Evolutionary conservation across 208 protist genomes (phyloP), one percentile per base, ranked within the genome.

Genomic region (Trichomonas tenax): DNA sequence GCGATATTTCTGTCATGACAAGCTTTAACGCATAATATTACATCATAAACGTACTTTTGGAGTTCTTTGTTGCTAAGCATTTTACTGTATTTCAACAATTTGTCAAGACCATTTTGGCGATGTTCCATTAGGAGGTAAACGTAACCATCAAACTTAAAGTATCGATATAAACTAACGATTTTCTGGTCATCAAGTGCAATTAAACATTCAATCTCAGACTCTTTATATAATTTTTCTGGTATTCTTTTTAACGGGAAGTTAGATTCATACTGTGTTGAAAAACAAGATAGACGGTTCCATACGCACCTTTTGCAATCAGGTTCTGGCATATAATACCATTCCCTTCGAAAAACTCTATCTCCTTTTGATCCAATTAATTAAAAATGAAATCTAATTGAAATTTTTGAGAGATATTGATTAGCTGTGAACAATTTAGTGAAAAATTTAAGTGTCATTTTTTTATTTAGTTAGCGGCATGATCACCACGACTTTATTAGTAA

Each of bases 21-120:
- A 40, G 97, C 97, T 36, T 96, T 82, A 10, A 97, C 63, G 31
- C 63, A 95, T 72, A 96, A n/a, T 4, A 97, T 36, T 15, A 96
- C 96, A 38, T 97, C 96, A 26, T 97, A 84, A 48, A 97, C 10
- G 36, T 97, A 96, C 17, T 96, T 96, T 46, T 82, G 82, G 3
- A 97, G n/a, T 15, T 96, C 45, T n/a, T 49, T 95, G 23, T 95
- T 44, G 31, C 40, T 95, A 21, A 95, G 44, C 40, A 36, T 6
- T 49, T 44, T 34, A 21, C 58, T 72, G 26, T 72, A 72, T 40
- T 40, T 34, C 10, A 84, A 17, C 6, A 84, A 11, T 34, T 84
- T 34, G 1, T 46, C 40, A 31, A 95, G 23, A 44, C 51, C 86
- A 34, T 34, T 49, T 36, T 46, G 34, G 23, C 40, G 51, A 51